These are phyloP conservation scores for Arthrobotrys sphaeroides DNA, from an alignment of 2,329 filamentous ascomycete species.

Conservation along the genomic window DNA sequence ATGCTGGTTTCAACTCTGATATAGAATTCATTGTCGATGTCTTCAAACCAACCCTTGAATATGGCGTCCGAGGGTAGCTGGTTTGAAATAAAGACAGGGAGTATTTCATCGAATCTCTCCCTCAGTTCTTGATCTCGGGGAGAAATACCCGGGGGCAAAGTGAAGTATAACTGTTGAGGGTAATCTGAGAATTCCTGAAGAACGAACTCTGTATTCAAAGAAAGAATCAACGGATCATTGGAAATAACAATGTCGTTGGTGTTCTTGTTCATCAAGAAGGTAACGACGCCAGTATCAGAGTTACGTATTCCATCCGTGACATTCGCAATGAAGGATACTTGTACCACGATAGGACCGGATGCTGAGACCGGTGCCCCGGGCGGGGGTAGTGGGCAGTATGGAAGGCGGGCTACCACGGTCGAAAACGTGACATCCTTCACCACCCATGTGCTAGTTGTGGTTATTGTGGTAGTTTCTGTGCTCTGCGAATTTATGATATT, in stretches of 20 bases:
- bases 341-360: slow-evolving; percentile 1
- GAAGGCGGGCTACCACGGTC: background rate
- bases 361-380: background rate
- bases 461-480: background rate
- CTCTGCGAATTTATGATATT: background rate
- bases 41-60: background rate
- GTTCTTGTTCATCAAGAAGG: background rate
- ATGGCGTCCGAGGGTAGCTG: background rate
- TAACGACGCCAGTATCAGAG: background rate
- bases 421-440: slow-evolving; percentile 3
- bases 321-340: background rate
- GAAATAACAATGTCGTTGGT: background rate
- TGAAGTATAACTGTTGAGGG: background rate
- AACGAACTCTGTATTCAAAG: background rate
- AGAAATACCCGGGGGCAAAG: background rate
- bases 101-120: background rate
- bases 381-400: background rate
- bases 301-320: background rate
- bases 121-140: background rate
- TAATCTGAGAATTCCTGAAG: background rate
- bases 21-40: background rate
- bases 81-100: background rate
- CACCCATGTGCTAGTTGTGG: background rate
- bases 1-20: background rate
- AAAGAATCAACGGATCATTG: background rate